Percentiles rank a stretch among this genome's conserved stretches.
These are phyloP conservation scores for Kandelia obovata DNA, from an alignment of 345 rosid species.

Conservation along the genomic window DNA sequence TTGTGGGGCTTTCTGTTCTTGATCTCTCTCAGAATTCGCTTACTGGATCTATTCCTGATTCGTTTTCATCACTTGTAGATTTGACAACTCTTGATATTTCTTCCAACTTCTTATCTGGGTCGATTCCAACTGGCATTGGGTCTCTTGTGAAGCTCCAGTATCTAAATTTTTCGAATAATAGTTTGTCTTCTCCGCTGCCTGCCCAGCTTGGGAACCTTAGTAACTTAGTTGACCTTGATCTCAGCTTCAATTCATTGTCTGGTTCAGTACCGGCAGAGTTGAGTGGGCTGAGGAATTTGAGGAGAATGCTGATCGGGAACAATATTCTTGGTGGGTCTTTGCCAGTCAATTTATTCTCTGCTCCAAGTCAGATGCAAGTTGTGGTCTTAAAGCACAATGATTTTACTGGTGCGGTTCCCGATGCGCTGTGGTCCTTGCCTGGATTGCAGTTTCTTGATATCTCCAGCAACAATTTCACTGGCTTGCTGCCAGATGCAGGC, in stretches of 20 bases:
- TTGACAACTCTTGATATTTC: constrained; percentile 69
- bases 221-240: constrained; percentile 72
- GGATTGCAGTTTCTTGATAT: constrained; percentile 55
- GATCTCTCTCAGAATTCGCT: constrained; percentile 67
- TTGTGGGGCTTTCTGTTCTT: constrained; percentile 50
- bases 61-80: constrained; percentile 53
- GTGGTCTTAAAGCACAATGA: constrained; percentile 50
- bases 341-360: constrained; percentile 49
- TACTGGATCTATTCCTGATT: constrained; percentile 62
- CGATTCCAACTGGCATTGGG: constrained; percentile 62
- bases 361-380: constrained; percentile 51
- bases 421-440: constrained; percentile 55
- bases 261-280: constrained; percentile 63
- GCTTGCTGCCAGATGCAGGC: constrained; percentile 46
- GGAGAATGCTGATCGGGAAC: constrained; percentile 50
- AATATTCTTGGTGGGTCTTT: constrained; percentile 55
- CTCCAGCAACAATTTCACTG: constrained; percentile 77
- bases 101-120: constrained; percentile 57
- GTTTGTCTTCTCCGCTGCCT: constrained; percentile 65
- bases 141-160: constrained; percentile 46
- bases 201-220: constrained; percentile 62
- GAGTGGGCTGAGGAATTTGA: constrained; percentile 58
- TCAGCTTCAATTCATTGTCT: constrained; percentile 61
- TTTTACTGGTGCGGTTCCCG: constrained; percentile 57
- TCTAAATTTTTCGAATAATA: constrained; percentile 73